phyloP scores from a whole-genome alignment of 2,329 filamentous ascomycete species.

The Nemania diffusa region DNA sequence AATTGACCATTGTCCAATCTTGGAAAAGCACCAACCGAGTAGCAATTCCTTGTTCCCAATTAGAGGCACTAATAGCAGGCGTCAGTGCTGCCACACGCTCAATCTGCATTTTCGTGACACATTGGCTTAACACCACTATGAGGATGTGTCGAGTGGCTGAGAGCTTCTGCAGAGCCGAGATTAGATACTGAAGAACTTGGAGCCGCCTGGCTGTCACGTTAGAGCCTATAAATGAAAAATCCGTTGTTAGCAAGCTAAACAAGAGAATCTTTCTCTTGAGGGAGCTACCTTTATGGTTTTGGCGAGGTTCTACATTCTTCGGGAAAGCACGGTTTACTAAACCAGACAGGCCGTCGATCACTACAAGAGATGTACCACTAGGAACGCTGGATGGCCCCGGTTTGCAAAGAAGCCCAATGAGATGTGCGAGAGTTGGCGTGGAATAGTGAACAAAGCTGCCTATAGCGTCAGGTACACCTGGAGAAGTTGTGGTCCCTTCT shows the following conservation, averaged over 20 bases:
- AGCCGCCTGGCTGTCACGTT: conserved; percentile 56
- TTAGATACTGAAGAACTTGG: conserved; percentile 69
- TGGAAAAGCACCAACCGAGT: conserved; percentile 81
- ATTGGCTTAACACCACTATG: conserved; percentile 80
- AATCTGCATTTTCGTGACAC: conserved; percentile 80
- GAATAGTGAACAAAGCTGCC: conserved; percentile 60
- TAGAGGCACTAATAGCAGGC: conserved; percentile 77
- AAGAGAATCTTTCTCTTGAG: conserved; percentile 5
- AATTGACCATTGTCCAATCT: conserved; percentile 72
- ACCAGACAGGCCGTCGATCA: conserved; percentile 82
- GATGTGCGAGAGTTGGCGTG: conserved; percentile 72
- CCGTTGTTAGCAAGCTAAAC: conserved; percentile 15
- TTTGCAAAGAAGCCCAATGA: conserved; percentile 77
- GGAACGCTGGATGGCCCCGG: conserved; percentile 73
- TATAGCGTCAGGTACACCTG: conserved; percentile 22
- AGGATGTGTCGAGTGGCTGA: conserved; percentile 78
- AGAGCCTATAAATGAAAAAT: conserved; percentile 25
- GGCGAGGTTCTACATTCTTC: conserved; percentile 59
- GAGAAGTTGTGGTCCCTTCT: conserved; percentile 19
- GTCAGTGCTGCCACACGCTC: conserved; percentile 75
- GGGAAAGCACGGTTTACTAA: conserved; percentile 82
- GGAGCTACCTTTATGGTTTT: conserved; percentile 52
- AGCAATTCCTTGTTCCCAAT: conserved; percentile 83
- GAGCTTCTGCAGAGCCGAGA: conserved; percentile 77
- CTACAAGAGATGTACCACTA: conserved; percentile 70